Percentiles rank a stretch among this genome's conserved stretches.
Evolutionary conservation across 2,329 filamentous ascomycete species (phyloP).

Genomic region (Venturiaceae sp.): DNA sequence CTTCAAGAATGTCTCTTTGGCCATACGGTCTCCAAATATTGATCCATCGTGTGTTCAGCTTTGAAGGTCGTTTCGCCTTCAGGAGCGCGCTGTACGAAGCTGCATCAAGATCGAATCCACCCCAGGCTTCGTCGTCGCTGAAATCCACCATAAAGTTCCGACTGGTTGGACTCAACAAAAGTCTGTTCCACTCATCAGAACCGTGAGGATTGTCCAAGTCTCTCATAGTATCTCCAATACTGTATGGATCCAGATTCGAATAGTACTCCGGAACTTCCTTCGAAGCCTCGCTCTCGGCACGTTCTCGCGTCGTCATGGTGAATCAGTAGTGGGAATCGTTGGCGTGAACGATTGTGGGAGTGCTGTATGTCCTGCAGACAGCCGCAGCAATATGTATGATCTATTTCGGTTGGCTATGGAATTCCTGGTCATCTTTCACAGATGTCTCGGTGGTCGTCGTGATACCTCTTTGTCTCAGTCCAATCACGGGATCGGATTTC

Average conservation of each 20-base stretch:
- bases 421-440: background rate
- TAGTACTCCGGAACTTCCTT: slow-evolving; percentile 1
- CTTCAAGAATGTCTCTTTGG: slow-evolving; percentile 46
- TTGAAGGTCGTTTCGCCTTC: slow-evolving; percentile 32
- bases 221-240: slow-evolving; percentile 10
- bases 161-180: slow-evolving; percentile 31
- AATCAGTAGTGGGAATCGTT: background rate
- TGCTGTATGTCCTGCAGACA: background rate
- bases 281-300: background rate
- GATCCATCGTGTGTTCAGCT: slow-evolving; percentile 58
- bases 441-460: background rate
- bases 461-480: background rate
- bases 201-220: slow-evolving; percentile 44
- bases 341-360: background rate
- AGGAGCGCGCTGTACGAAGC: slow-evolving; percentile 32
- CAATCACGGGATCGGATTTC: background rate
- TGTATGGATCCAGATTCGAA: background rate
- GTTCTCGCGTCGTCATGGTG: background rate
- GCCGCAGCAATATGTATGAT: background rate
- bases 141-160: slow-evolving; percentile 59
- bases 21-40: slow-evolving; percentile 61
- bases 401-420: background rate
- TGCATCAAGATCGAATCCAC: slow-evolving; percentile 44
- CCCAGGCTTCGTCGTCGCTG: slow-evolving; percentile 43
- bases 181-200: slow-evolving; percentile 34